phyloP scores from a whole-genome alignment of 805 yeast genomes.

The Saturnispora halmiae region DNA sequence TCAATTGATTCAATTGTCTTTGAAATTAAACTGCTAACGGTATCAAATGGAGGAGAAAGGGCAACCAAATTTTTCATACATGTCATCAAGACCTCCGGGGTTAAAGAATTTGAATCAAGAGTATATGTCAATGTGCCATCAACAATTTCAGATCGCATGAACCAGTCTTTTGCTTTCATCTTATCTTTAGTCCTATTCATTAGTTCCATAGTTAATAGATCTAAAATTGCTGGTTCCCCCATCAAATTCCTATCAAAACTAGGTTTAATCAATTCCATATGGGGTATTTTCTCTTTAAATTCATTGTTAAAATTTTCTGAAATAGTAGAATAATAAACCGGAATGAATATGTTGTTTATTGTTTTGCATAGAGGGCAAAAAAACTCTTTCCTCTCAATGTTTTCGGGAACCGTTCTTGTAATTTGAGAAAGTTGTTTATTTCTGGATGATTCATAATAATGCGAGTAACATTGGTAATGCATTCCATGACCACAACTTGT shows the following conservation, averaged over 20 bases:
- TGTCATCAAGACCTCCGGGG: slow-evolving; percentile 21
- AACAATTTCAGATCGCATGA: slow-evolving; percentile 17
- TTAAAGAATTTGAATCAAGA: slow-evolving; percentile 15
- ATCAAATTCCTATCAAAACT: slow-evolving; percentile 13
- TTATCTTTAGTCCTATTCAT: slow-evolving; percentile 17
- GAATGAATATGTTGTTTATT: slow-evolving; percentile 74
- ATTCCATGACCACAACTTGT: slow-evolving; percentile 91
- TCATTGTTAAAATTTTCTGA: slow-evolving; percentile 17
- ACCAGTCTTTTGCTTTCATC: slow-evolving; percentile 25
- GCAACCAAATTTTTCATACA: slow-evolving; percentile 18
- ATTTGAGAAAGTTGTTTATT: slow-evolving; percentile 54
- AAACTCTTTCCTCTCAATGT: slow-evolving; percentile 60
- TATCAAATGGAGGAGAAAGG: slow-evolving; percentile 26
- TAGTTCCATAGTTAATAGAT: slow-evolving; percentile 18
- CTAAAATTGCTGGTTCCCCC: slow-evolving; percentile 9
- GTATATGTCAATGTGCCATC: slow-evolving; percentile 9
- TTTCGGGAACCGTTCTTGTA: slow-evolving; percentile 75
- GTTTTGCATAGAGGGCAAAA: slow-evolving; percentile 90
- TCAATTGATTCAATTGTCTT: slow-evolving; percentile 59
- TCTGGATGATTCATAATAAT: slow-evolving; percentile 49
- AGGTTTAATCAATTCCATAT: slow-evolving; percentile 3
- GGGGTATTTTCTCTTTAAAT: slow-evolving; percentile 9
- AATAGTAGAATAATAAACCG: slow-evolving; percentile 54
- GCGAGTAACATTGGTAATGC: slow-evolving; percentile 70
- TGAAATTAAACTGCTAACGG: slow-evolving; percentile 30